Base-by-base conservation (phyloP, 1,284 basidiomycete species). In the Ganoderma multipileum region DNA sequence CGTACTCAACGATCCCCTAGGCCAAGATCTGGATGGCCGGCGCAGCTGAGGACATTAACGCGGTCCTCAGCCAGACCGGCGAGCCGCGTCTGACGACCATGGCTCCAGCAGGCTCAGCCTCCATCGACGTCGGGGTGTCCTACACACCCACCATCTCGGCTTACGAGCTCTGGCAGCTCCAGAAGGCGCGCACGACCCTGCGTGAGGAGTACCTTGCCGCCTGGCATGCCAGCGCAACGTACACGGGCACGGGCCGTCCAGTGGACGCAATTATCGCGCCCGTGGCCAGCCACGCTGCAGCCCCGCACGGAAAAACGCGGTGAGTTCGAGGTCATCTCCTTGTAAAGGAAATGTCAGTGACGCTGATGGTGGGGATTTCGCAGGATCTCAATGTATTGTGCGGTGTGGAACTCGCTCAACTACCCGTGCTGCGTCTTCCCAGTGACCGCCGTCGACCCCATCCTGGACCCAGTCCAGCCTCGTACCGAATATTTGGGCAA, bases 351-450 rank as follows among this genome's bases (percentile, higher is more conserved):
- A n/a, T n/a, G n/a, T n/a, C n/a, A n/a, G n/a, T n/a, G n/a, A n/a
- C n/a, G n/a, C n/a, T n/a, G n/a, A n/a, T 16, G 8, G 23, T 38
- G 26, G 52, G 20, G 20, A 36, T 36, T 12, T 26, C 28, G 28
- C 50, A 78, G 75, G 14, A 73, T 70, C 33, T 65, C 74, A 28
- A 70, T 69, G 44, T 79, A 78, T 57, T 92, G 92, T 0, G 82
- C 82, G 61, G 74, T 88, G 55, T 93, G 87, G 85, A 95, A 93
- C 75, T 76, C 84, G 7, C 84, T 93, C n/a, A 91, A 95, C 76
- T 93, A 90, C 74, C 83, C 91, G 0, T 84, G 86, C 5, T 83
- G 87, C n/a, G 82, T 87, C 2, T 85, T 95, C 72, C 94, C 94
- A 0, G 90, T 90, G 1, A 86, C 89, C 0, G 83, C 76, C 60